A percentile compares a stretch with the other conserved stretches of the same genome.
Conservation (phyloP, 208 protist species). For the Trypanosoma scelopori region DNA sequence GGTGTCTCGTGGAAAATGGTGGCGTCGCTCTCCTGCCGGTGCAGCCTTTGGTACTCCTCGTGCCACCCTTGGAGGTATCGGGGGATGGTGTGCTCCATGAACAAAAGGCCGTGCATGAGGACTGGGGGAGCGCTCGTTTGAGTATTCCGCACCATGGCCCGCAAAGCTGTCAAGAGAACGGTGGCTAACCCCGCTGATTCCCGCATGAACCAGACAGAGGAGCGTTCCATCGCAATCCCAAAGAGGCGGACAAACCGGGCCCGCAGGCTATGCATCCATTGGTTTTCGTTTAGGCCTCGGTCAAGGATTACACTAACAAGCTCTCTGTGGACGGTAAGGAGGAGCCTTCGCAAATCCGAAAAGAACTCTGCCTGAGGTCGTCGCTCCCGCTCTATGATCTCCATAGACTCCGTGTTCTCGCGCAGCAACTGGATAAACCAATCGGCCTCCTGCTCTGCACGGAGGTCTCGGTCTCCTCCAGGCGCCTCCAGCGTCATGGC, state of each 20-base stretch:
- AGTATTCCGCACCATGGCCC: slow-evolving; percentile 16
- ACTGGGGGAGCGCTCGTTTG: too few relatives aligned
- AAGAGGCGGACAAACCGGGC: slow-evolving; percentile 25
- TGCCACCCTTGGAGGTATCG: neutral
- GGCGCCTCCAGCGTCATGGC: neutral
- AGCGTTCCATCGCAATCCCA: slow-evolving; percentile 30
- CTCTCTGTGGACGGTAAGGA: slow-evolving; percentile 11
- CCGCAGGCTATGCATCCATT: slow-evolving; percentile 36
- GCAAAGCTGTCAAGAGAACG: slow-evolving; percentile 11
- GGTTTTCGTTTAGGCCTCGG: neutral
- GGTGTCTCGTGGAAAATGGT: slow-evolving; percentile 1
- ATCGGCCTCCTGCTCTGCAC: neutral
- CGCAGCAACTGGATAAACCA: neutral
- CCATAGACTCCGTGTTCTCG: neutral
- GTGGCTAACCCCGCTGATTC: slow-evolving; percentile 10
- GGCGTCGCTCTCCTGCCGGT: slow-evolving; percentile 23
- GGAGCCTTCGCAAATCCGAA: slow-evolving; percentile 6
- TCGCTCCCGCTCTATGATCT: slow-evolving; percentile 2
- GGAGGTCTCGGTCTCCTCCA: neutral
- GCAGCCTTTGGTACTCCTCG: slow-evolving; percentile 8
- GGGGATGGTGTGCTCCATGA: neutral
- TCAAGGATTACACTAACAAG: slow-evolving; percentile 17
- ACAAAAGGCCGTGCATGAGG: neutral
- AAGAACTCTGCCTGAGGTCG: slow-evolving; percentile 14
- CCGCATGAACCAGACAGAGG: slow-evolving; percentile 36